Evolutionary conservation across 2,329 filamentous ascomycete genomes (phyloP), one percentile per base, ranked within the genome.

Genomic region (Aspergillus eucalypticola): DNA sequence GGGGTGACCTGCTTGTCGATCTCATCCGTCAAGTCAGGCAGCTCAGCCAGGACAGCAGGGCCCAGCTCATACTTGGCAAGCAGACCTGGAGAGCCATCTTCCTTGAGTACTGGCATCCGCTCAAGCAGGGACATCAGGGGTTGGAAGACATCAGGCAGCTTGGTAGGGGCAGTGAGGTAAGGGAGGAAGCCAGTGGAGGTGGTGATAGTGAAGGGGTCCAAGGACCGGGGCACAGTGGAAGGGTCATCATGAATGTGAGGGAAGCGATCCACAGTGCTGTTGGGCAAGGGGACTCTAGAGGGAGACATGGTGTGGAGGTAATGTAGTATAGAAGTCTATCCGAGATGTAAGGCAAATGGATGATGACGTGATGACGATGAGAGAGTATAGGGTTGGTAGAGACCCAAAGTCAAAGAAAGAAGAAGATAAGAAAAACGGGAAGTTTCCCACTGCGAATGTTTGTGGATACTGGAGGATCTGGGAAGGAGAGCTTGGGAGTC

Each of bases 61-160:
- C 92, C 93, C 13, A 97, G 86, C 69, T 85, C 83, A 73, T 86
- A 89, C 11, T 81, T 83, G 19, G 91, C 91, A 51, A 97, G 84
- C 6, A 96, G 84, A 19, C 93, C 93, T 0, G 91, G 88, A 38
- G 83, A 81, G 1, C 92, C 92, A 60, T 88, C 86, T 8, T 84
- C 77, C 54, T 86, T 95, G 78, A 86, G 86, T 74, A 96, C 88
- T 25, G 93, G 91, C 86, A 95, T 91, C 61, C 88, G 86, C 60
- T 87, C 82, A 32, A 94, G 83, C 63, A 96, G 82, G 23, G 86
- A 86, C 75, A 91, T 87, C 35, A 96, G 82, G 3, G 85, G 78
- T 38, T 86, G 83, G 72, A 96, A 97, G 73, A 89, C 89, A 13
- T 82, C 67, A 19, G 93, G 92, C 0, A 96, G 85, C 8, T 81